Base-by-base conservation (phyloP, 2,329 filamentous ascomycete genomes). In the Endoconidiophora polonica region DNA sequence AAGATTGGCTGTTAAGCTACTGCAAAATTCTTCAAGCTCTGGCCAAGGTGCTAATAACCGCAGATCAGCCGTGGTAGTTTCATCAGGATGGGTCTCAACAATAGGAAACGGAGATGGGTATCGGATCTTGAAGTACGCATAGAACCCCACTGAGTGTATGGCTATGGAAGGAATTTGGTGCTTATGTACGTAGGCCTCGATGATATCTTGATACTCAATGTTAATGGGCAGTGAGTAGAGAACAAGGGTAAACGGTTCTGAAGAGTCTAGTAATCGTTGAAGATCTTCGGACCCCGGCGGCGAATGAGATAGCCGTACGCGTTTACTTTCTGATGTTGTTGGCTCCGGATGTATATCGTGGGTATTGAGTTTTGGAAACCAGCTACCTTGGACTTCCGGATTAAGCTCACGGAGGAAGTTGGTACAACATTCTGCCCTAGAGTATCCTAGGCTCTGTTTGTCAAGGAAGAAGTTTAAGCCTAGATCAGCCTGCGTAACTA, bases 401-500 rank as follows among this genome's bases (percentile, higher is more conserved):
- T 98, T 98, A 54, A 98, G 71, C 64, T 98, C 93, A 54, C 79
- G 71, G 41, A 98, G 70, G 49, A 90, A 71, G 54, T 81, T 79
- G 52, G 81, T 80, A 49, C 83, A 84, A 60, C 83, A 80, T 61
- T 86, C 75, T 1, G 90, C 86, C 57, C 91, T 79, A 23, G 79
- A 79, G 59, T 79, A 80, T 48, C 87, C 88, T 37, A 94, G 62
- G 56, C 79, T 82, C 45, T 72, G 69, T 58, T 91, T 79, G 54
- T 94, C 86, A 0, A 98, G 71, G 60, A 98, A 98, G 72, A 98
- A 98, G 66, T 98, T 98, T 55, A 95, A 82, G 3, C 93, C 91
- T 39, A 98, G 69, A 59, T 98, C 91, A 40, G 79, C 72, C 57
- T 94, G 81, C 1, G 69, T 71, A n/a, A 98, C 88, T 2, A 73